phyloP scores from a whole-genome alignment of 176 grass and related monocot genomes.

The Oryza officinalis region DNA sequence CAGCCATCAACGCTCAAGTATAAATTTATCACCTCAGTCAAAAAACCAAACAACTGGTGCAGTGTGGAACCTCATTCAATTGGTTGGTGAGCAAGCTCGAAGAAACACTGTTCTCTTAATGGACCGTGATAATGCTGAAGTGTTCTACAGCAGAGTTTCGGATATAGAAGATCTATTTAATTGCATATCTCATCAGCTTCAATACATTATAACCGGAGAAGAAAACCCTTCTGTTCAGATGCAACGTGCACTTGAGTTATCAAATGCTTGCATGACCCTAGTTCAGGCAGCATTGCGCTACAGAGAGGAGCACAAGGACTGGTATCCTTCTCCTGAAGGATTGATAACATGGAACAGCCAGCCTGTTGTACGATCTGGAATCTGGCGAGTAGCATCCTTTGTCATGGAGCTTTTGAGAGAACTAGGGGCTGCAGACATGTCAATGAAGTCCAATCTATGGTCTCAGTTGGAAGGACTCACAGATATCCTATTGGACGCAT shows the following conservation, averaged over 20 bases:
- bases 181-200: constrained; percentile 82
- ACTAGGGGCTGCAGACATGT: constrained; percentile 49
- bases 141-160: constrained; percentile 96
- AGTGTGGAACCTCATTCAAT: constrained; percentile 90
- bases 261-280: constrained; percentile 69
- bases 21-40: constrained; percentile 49
- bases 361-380: constrained; percentile 69
- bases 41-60: constrained; percentile 56
- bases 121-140: constrained; percentile 99
- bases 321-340: constrained; percentile 97
- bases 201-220: constrained; percentile 66
- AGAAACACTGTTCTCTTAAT: constrained; percentile 91
- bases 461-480: constrained; percentile 76
- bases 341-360: constrained; percentile 87
- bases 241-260: constrained; percentile 74
- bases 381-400: constrained; percentile 80
- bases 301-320: constrained; percentile 68
- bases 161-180: constrained; percentile 89
- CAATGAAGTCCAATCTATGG: constrained; percentile 64
- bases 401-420: constrained; percentile 78
- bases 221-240: constrained; percentile 63
- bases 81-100: constrained; percentile 95
- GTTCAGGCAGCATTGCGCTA: constrained; percentile 65
- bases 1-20: constrained; percentile 55
- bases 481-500: constrained; percentile 84